phyloP scores from a whole-genome alignment of 176 grass and related monocot genomes.

The Ananas comosus region DNA sequence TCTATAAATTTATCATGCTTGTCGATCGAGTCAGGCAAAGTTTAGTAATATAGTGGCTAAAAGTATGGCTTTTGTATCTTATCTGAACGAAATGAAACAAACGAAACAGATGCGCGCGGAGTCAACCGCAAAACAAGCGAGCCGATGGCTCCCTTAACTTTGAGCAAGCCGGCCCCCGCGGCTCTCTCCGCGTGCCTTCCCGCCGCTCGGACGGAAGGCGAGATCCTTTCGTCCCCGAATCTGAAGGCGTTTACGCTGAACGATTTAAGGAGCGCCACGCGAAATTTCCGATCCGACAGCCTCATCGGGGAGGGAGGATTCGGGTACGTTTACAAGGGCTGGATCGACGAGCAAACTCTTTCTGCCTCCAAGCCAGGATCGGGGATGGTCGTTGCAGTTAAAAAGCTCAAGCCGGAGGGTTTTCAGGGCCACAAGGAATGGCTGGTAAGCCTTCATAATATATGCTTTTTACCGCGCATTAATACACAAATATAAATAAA shows the following conservation, averaged over 20 bases:
- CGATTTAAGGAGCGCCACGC: constrained; percentile 19
- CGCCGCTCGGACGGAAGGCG: constrained; percentile 2
- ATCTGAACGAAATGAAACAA: no score
- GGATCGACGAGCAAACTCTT: constrained; percentile 25
- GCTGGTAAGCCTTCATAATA: constrained; percentile 11
- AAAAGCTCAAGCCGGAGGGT: constrained; percentile 25
- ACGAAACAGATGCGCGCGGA: no score
- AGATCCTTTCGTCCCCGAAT: constrained; percentile 18
- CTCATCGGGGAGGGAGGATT: constrained; percentile 29
- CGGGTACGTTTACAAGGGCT: constrained; percentile 26
- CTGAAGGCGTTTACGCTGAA: constrained; percentile 19
- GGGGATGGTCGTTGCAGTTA: constrained; percentile 23
- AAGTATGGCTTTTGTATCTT: no score
- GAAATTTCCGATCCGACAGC: constrained; percentile 21
- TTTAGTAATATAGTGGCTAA: no score
- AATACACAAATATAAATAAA: no score
- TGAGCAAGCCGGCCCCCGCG: constrained; percentile 38
- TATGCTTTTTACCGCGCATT: neutral
- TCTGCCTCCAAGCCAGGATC: constrained; percentile 12
- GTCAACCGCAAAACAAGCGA: constrained; percentile 38
- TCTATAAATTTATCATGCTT: no score
- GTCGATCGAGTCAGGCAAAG: no score
- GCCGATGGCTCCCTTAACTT: constrained; percentile 35
- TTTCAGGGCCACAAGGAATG: constrained; percentile 30
- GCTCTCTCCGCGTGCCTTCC: constrained; percentile 27